Evolutionary conservation across 164 flowering plant species (phyloP), one percentile per base, ranked within the genome.

Genomic region (Buxus sempervirens): DNA sequence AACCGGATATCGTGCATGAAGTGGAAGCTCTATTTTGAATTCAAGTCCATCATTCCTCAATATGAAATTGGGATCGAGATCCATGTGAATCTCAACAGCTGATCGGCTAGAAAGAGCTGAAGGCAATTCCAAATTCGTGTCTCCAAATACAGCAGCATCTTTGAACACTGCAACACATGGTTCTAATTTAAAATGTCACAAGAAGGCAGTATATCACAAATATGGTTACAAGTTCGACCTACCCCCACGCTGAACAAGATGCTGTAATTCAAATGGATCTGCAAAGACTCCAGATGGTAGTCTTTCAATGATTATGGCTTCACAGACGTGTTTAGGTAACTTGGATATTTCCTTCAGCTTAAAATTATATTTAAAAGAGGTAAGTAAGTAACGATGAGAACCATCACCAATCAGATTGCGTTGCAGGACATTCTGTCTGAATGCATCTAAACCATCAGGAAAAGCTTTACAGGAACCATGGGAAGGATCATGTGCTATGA

Each of bases 181-280:
- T 22, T 42, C 42, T 41, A 42, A 45, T 4, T 45, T 45, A 45
- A 45, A 45, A 45, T 32, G 38, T 32, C 38, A 32, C 5, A 32
- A 3, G 7, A 32, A 32, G 7, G 7, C 38, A 32, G 7, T n/a
- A n/a, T n/a, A n/a, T n/a, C n/a, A n/a, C n/a, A n/a, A n/a, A n/a
- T n/a, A n/a, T n/a, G n/a, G n/a, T n/a, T n/a, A n/a, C n/a, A n/a
- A n/a, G n/a, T n/a, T n/a, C n/a, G n/a, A n/a, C 38, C 54, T 85
- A 95, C 99, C 96, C 65, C 86, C 84, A 71, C 83, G 91, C 23
- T 83, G 83, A 60, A 82, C 83, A 68, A 95, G 96, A 78, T 87
- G 90, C 70, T 95, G 87, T 45, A 92, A 81, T 81, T 95, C 98
- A 77, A 95, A 95, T 54, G 97, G 96, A 75, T 95, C 99, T 41